phyloP scores from a whole-genome alignment of 1,284 basidiomycete genomes.

The Ustilago xerochloae region DNA sequence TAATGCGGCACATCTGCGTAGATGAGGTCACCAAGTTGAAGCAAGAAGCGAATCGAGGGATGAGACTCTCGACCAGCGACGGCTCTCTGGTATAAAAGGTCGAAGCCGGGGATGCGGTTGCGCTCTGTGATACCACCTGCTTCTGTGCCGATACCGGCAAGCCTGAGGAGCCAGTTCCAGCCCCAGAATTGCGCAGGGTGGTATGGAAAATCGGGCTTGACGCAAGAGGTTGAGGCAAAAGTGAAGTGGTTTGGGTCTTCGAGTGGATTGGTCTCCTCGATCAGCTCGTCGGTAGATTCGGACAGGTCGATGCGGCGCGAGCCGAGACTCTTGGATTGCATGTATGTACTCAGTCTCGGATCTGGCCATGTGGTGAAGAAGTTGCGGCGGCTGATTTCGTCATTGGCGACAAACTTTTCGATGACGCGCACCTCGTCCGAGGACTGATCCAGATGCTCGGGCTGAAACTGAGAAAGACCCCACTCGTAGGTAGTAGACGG shows the following conservation, averaged over 20 bases:
- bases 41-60: constrained; percentile 67
- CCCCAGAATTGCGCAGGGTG: constrained; percentile 65
- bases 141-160: constrained; percentile 51
- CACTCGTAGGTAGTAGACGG: constrained; percentile 80
- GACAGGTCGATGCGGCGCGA: constrained; percentile 16
- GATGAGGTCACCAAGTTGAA: constrained; percentile 73
- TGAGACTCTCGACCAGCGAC: constrained; percentile 45
- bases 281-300: neutral
- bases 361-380: constrained; percentile 73
- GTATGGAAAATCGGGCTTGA: constrained; percentile 68
- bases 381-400: constrained; percentile 41
- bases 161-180: constrained; percentile 61
- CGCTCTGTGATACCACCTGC: constrained; percentile 59
- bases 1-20: constrained; percentile 78
- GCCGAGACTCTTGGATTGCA: constrained; percentile 44
- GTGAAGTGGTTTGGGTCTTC: constrained; percentile 67
- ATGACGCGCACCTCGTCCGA: constrained; percentile 47
- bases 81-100: constrained; percentile 72
- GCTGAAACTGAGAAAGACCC: constrained; percentile 69
- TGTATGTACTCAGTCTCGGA: constrained; percentile 60
- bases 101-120: constrained; percentile 76
- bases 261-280: constrained; percentile 47
- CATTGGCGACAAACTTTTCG: constrained; percentile 45
- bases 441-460: constrained; percentile 30
- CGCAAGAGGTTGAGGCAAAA: constrained; percentile 64